phyloP scores from a whole-genome alignment of 225 moss, liverwort and hornwort species.

The Neckera pumila region DNA sequence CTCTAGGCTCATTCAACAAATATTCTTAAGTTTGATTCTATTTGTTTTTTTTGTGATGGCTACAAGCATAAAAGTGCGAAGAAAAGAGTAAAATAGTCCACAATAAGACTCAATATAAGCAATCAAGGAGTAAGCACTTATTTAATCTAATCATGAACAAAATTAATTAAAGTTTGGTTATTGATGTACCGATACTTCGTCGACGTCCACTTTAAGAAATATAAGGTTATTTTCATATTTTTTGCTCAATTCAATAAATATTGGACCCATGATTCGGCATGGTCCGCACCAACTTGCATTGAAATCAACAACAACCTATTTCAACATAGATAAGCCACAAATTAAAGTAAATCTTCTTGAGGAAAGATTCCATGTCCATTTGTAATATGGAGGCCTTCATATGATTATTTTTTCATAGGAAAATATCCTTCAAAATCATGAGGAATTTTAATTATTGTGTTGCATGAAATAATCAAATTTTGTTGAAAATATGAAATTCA shows the following conservation, averaged over 20 bases:
- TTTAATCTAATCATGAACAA: neutral
- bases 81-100: neutral
- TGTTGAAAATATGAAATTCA: neutral
- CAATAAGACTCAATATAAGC: neutral
- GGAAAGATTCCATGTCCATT: neutral
- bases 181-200: conserved; percentile 50
- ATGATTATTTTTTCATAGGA: rapidly evolving
- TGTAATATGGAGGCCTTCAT: neutral
- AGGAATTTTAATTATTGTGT: neutral
- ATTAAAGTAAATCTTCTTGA: neutral
- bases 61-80: neutral
- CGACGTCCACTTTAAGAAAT: conserved; percentile 74
- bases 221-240: conserved; percentile 47
- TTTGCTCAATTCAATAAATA: conserved; percentile 57
- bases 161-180: neutral
- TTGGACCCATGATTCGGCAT: conserved; percentile 57
- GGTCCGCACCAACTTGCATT: conserved; percentile 88
- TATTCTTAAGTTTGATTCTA: neutral
- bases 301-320: conserved; percentile 75
- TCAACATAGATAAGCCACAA: neutral
- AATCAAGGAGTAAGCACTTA: neutral
- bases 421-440: rapidly evolving
- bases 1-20: neutral
- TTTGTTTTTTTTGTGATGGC: no score
- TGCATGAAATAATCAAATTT: neutral